Evolutionary conservation across 2,329 filamentous ascomycete genomes (phyloP).

Genomic region (Neoascochyta sp.): DNA sequence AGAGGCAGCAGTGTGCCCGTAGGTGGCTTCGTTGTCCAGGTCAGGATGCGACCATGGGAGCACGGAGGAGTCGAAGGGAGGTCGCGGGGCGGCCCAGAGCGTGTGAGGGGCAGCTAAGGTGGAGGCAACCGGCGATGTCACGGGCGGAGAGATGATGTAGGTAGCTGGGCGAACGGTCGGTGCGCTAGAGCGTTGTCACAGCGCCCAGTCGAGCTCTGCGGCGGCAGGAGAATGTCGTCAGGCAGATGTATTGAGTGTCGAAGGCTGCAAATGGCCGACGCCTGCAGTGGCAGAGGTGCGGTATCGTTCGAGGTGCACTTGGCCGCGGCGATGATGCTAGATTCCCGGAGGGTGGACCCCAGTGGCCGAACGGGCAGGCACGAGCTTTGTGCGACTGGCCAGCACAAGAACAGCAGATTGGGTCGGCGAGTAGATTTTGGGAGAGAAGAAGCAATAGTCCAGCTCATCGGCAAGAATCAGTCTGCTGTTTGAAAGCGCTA

Average conservation of each 20-base stretch:
- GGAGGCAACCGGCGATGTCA: conserved; percentile 21
- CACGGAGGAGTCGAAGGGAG: conserved; percentile 6
- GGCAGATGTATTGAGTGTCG: too few species aligned
- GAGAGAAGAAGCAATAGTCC: too few species aligned
- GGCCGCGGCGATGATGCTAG: conserved; percentile 20
- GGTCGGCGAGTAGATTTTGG: too few species aligned
- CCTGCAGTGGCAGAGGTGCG: conserved; percentile 3
- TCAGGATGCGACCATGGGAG: conserved; percentile 16
- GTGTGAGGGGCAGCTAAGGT: conserved; percentile 6
- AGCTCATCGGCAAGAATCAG: too few species aligned
- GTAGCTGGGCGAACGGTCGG: conserved; percentile 4
- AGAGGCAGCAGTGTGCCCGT: conserved; percentile 21
- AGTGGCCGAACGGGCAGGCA: conserved; percentile 23
- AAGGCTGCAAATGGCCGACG: background rate
- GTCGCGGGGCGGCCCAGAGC: conserved; percentile 1
- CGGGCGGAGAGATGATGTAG: conserved; percentile 14
- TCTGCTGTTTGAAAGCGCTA: too few species aligned
- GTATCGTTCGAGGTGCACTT: conserved; percentile 6
- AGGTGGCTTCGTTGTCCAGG: conserved; percentile 9
- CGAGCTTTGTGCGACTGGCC: conserved; percentile 11
- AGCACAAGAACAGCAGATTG: conserved; percentile 1
- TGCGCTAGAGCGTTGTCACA: conserved; percentile 1
- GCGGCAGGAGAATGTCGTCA: background rate
- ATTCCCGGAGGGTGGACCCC: too few species aligned
- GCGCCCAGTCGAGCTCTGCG: conserved; percentile 5